Conservation (phyloP, 495 filamentous ascomycete species). For the Daldinia concentrica region DNA sequence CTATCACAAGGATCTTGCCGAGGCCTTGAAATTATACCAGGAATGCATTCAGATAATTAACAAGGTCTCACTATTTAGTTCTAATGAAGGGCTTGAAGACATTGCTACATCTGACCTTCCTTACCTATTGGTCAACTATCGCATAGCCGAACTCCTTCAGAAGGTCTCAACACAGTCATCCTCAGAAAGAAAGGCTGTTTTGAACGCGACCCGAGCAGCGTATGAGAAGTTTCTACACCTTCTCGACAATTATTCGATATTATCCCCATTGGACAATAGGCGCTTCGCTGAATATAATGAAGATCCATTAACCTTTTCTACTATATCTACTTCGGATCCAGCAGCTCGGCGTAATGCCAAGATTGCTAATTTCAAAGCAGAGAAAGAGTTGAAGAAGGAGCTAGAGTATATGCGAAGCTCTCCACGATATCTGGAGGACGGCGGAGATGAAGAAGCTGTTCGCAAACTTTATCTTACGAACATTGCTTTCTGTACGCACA, state of each 20-base stretch:
- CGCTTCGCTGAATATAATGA: constrained; percentile 77
- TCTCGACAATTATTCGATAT: constrained; percentile 79
- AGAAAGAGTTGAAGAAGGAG: constrained; percentile 86
- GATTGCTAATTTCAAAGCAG: constrained; percentile 83
- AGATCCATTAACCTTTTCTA: constrained; percentile 71
- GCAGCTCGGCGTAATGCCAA: constrained; percentile 79
- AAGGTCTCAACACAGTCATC: constrained; percentile 63
- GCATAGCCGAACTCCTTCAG: constrained; percentile 48
- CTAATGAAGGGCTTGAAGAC: constrained; percentile 91
- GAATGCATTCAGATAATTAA: constrained; percentile 74
- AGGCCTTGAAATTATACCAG: constrained; percentile 74
- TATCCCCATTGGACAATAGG: constrained; percentile 71
- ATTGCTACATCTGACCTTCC: constrained; percentile 83
- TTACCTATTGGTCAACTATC: constrained; percentile 60
- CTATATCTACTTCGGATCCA: constrained; percentile 74
- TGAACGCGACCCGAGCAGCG: constrained; percentile 68
- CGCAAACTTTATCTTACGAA: constrained; percentile 81
- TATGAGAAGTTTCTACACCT: constrained; percentile 82
- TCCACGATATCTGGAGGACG: constrained; percentile 53
- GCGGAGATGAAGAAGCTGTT: constrained; percentile 77
- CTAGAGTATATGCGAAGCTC: constrained; percentile 65
- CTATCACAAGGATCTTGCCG: constrained; percentile 73
- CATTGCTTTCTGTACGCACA: constrained; percentile 75
- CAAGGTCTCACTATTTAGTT: constrained; percentile 81
- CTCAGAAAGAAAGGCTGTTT: constrained; percentile 67